A percentile compares a stretch with the other conserved stretches of the same genome.
These are phyloP conservation scores for Trichoderma harzianum DNA, from an alignment of 2,329 filamentous ascomycete genomes.

Conservation along the genomic window DNA sequence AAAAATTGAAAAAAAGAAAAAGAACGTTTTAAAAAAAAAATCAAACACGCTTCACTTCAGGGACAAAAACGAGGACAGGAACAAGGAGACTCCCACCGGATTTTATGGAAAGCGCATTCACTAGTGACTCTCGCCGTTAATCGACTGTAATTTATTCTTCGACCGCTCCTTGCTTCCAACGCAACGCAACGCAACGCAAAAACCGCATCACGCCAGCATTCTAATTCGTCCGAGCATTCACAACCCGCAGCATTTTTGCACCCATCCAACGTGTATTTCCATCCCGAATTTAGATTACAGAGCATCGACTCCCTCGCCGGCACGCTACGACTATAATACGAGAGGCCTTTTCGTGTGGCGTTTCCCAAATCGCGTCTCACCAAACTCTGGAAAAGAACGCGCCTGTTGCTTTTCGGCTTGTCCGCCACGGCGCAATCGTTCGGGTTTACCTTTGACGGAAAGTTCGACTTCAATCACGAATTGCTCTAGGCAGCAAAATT, in stretches of 20 bases:
- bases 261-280: background rate
- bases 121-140: constrained; percentile 30
- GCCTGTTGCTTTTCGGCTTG: background rate
- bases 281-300: background rate
- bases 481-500: background rate
- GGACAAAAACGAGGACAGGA: constrained; percentile 5
- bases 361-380: background rate
- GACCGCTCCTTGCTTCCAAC: constrained; percentile 25
- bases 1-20: background rate
- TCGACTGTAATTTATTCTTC: constrained; percentile 35
- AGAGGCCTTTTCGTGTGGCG: background rate
- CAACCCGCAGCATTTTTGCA: constrained; percentile 7
- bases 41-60: constrained; percentile 8
- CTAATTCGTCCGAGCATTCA: constrained; percentile 17
- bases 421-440: background rate
- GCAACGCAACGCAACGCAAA: constrained; percentile 10
- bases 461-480: background rate
- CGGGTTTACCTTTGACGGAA: background rate
- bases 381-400: background rate
- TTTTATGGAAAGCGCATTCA: constrained; percentile 29
- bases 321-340: background rate
- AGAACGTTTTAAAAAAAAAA: constrained; percentile 13
- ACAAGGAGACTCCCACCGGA: constrained; percentile 19
- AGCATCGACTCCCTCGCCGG: background rate
- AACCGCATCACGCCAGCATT: constrained; percentile 7